Conservation (phyloP, 2,329 filamentous ascomycete genomes). For the Xylariaceae sp. region DNA sequence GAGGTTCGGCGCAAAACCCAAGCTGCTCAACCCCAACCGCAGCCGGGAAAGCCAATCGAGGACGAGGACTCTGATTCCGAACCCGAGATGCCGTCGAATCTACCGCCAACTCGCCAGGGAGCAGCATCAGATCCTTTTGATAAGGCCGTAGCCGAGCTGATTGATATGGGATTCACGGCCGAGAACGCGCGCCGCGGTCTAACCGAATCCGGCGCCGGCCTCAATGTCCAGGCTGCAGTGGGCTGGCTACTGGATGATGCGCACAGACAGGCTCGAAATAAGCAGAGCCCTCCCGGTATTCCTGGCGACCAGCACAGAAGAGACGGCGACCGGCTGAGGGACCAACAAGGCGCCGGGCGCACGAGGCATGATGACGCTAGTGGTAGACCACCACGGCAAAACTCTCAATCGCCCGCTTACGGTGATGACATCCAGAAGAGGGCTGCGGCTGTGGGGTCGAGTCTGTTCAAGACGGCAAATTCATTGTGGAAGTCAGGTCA, state of each 20-base stretch:
- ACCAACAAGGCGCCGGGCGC: constrained; percentile 54
- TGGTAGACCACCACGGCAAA: constrained; percentile 44
- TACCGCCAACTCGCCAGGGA: constrained; percentile 14
- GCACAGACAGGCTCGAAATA: constrained; percentile 76
- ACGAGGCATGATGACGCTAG: constrained; percentile 50
- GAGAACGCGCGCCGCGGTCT: constrained; percentile 80
- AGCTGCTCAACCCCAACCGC: constrained; percentile 37
- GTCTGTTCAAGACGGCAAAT: constrained; percentile 87
- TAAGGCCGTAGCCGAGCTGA: constrained; percentile 77
- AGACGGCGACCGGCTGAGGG: constrained; percentile 35
- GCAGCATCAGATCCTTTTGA: constrained; percentile 61
- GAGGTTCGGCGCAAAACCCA: constrained; percentile 52
- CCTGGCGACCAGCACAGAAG: constrained; percentile 39
- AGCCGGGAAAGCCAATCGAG: constrained; percentile 56
- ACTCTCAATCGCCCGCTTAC: constrained; percentile 52
- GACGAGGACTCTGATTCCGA: constrained; percentile 46
- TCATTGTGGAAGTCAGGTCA: constrained; percentile 92
- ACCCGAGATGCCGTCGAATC: constrained; percentile 26
- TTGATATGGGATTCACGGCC: constrained; percentile 90
- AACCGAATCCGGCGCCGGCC: constrained; percentile 71
- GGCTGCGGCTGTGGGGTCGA: constrained; percentile 78
- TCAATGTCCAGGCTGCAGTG: constrained; percentile 81
- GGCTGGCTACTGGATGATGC: constrained; percentile 89
- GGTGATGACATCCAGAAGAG: constrained; percentile 74
- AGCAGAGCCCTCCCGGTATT: constrained; percentile 52